Evolutionary conservation across 2,329 filamentous ascomycete genomes (phyloP), one percentile per base, ranked within the genome.

Genomic region (Cladorrhinum sp.): DNA sequence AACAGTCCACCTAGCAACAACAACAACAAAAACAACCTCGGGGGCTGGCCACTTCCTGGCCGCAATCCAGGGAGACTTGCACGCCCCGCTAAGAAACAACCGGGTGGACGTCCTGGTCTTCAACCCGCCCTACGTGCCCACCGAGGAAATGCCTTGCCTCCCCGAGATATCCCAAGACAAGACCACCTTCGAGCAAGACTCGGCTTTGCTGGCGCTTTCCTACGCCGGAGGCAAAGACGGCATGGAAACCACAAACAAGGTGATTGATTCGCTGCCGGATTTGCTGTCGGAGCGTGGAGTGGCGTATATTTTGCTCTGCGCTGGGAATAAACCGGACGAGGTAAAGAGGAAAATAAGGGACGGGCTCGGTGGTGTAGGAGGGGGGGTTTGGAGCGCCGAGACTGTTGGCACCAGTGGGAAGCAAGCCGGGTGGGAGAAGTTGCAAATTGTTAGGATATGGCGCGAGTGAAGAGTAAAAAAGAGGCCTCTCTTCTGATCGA

Each of bases 91-190:
- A 46, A 81, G 82, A 7, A 71, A 77, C 0, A 78, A 80, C 2
- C 75, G 76, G 42, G 82, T 96, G 4, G 95, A 99, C 72, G 82
- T 99, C 10, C 81, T 99, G 64, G 83, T 99, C 26, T 99, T 98
- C 81, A 99, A 99, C 72, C 95, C 95, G 57, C 95, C 95, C 0
- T 99, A 99, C 73, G 95, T 99, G 14, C 95, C 95, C 1, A 96
- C 93, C 2, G 82, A 88, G 42, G 42, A 46, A 16, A 18, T 46
- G 42, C 42, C 42, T 21, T 18, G 42, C 6, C 76, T 96, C 62
- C 93, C 94, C 1, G 16, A 28, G 36, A 23, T 10, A 16, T 21
- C 10, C 62, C 66, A 58, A 71, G 68, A 65, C 24, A 67, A 74
- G 58, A 66, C 68, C 5, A 70, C 75, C 9, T 96, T 92, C 67